Base-by-base conservation (phyloP, 2,329 filamentous ascomycete genomes). In the Orbilia brochopaga region DNA sequence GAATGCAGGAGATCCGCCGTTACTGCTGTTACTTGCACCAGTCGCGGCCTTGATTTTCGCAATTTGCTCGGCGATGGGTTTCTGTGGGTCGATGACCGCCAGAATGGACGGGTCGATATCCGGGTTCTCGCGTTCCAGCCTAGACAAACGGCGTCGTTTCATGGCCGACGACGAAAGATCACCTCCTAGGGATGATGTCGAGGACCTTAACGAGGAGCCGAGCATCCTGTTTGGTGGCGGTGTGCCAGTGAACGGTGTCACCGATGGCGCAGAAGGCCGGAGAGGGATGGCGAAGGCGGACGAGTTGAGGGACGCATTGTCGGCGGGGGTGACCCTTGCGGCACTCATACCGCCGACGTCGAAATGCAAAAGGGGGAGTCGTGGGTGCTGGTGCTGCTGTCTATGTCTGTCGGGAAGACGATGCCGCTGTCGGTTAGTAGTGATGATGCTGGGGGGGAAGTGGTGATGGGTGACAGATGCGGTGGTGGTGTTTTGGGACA, bases 71-170 rank as follows among this genome's bases (percentile, higher is more conserved):
- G 46, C 19, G 27, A 70, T 70, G 23, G 66, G 66, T 27, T 56
- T 70, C 17, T 24, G 58, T 5, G 66, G 56, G 40, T 70, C 66
- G 48, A 70, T 59, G 53, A 64, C 32, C 35, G 66, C 66, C 13
- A 70, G 60, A 19, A 70, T 48, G 2, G 54, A 55, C 6, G 66
- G 66, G 56, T 59, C 59, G 30, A 70, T 54, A 40, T 70, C 66
- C 10, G 66, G 66, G 32, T 70, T 70, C 32, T 70, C 61, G 27
- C 66, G 66, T 40, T 70, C 66, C 15, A 70, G 55, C 6, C 59
- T 52, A 0, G 66, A 64, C 24, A 63, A 48, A 21, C 53, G 61
- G 24, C 66, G 59, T 24, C 32, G 44, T 3, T 52, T 44, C 17
- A 24, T 19, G 6, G 59, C 40, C 13, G 30, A 37, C 10, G 56